phyloP scores from a whole-genome alignment of 2,329 filamentous ascomycete genomes.

The Rhexocercosporidium sp. region DNA sequence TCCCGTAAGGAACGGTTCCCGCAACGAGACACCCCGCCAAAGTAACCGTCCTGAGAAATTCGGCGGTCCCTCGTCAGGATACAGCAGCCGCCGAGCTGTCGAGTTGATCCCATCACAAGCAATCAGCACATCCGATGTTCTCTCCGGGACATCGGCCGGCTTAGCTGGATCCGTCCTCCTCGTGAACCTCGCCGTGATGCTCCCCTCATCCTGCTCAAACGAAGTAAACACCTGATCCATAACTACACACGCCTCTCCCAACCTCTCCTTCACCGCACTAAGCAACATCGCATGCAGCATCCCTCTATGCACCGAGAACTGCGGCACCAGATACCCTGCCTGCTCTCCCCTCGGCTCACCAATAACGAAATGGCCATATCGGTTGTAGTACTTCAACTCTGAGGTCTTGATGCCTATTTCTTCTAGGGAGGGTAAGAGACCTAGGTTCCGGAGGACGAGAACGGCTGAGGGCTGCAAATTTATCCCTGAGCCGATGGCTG shows the following conservation, averaged over 20 bases:
- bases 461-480: constrained; percentile 53
- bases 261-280: constrained; percentile 47
- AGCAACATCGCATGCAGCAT: constrained; percentile 52
- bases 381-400: constrained; percentile 52
- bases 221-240: constrained; percentile 46
- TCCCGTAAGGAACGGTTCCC: constrained; percentile 48
- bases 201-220: constrained; percentile 44
- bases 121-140: constrained; percentile 45
- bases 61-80: constrained; percentile 50
- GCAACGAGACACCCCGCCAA: constrained; percentile 51
- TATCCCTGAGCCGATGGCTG: constrained; percentile 50
- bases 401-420: constrained; percentile 48
- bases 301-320: constrained; percentile 52
- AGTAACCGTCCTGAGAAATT: constrained; percentile 52
- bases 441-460: constrained; percentile 50
- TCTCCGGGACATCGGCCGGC: constrained; percentile 40
- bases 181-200: constrained; percentile 47
- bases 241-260: constrained; percentile 47
- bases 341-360: constrained; percentile 48
- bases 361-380: constrained; percentile 49
- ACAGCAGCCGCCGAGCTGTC: constrained; percentile 47
- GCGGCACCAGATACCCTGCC: constrained; percentile 50
- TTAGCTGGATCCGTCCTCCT: constrained; percentile 35
- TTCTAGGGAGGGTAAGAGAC: constrained; percentile 47
- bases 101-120: constrained; percentile 53